Base-by-base conservation (phyloP, 495 filamentous ascomycete genomes). In the Niebla homalea region DNA sequence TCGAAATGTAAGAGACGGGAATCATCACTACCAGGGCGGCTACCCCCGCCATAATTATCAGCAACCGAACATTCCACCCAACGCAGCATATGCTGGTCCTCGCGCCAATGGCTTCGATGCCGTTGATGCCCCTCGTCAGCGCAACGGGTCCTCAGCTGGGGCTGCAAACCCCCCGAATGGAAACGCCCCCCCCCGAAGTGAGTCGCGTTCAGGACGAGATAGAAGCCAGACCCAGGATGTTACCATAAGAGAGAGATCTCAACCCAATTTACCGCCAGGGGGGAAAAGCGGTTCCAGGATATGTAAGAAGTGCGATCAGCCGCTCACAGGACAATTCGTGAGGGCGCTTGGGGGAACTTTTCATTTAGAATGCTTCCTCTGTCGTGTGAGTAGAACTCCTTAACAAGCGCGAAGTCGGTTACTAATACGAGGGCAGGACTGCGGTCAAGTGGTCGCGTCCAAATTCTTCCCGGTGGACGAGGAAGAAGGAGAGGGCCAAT, bases 381-480 rank as follows among this genome's bases (percentile, higher is more conserved):
- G 92, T 67, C 77, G 87, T 66, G 92, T 97, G 75, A 71, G 85
- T 43, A 19, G n/a, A 8, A 7, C 39, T 15, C 11, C 45, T 26
- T 23, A 36, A 23, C 21, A 19, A 14, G 2, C 5, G 5, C 15
- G 8, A 42, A 21, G 20, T n/a, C 21, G 15, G 2, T 41, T 48
- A 43, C 51, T 57, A 25, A 52, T 40, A n/a, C 40, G 18, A 25
- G 29, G 42, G n/a, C 32, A 98, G 92, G 93, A 99, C 63, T 99
- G 93, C 56, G 87, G 84, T 41, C 80, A 94, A 65, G 89, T 94
- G 49, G 93, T 99, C 23, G 92, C 93, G 16, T 94, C 89, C 22
- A 97, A 97, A 60, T 99, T 97, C 72, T 99, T 99, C 65, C 92
- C 93, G 3, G 82, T 93, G 3, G 89, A 95, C 55, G 87, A 93